These are phyloP conservation scores for Lachnellula subtilissima DNA, from an alignment of 2,329 filamentous ascomycete genomes.

Conservation along the genomic window DNA sequence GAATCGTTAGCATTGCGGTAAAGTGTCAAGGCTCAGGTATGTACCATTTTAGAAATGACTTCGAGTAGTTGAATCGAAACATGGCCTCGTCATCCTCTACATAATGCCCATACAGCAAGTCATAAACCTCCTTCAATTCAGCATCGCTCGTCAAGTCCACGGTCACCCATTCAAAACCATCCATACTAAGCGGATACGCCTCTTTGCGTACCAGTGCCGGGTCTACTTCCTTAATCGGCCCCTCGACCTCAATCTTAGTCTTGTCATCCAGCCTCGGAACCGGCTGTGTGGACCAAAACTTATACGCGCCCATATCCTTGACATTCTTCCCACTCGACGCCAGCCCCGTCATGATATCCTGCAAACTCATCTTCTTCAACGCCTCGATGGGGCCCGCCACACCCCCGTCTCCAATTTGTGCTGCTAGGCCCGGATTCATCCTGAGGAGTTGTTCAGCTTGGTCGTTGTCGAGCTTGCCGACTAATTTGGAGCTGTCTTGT, in stretches of 20 bases:
- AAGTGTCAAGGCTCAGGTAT: slow-evolving; percentile 21
- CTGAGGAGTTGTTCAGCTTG: slow-evolving; percentile 63
- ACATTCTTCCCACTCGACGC: slow-evolving; percentile 79
- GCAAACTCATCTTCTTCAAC: slow-evolving; percentile 59
- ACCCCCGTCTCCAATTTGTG: slow-evolving; percentile 43
- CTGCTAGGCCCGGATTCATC: slow-evolving; percentile 67
- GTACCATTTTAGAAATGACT: slow-evolving; percentile 83
- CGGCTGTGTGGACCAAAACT: slow-evolving; percentile 98
- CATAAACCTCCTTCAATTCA: slow-evolving; percentile 84
- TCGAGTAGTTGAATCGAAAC: slow-evolving; percentile 96
- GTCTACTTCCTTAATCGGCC: slow-evolving; percentile 76
- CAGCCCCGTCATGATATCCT: slow-evolving; percentile 69
- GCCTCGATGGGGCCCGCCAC: slow-evolving; percentile 43
- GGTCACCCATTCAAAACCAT: slow-evolving; percentile 90
- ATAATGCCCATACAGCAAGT: slow-evolving; percentile 87
- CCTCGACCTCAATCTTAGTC: slow-evolving; percentile 59
- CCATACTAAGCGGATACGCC: slow-evolving; percentile 62
- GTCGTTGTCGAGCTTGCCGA: slow-evolving; percentile 47
- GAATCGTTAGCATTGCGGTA: slow-evolving; percentile 17
- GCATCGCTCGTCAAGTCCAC: slow-evolving; percentile 76
- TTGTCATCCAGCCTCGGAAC: slow-evolving; percentile 76
- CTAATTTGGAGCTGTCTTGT: slow-evolving; percentile 40
- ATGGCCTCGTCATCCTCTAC: slow-evolving; percentile 96
- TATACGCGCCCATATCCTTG: slow-evolving; percentile 96
- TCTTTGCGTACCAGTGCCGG: slow-evolving; percentile 74